phyloP scores from a whole-genome alignment of 495 filamentous ascomycete species.

The Aspergillus kassunensis region DNA sequence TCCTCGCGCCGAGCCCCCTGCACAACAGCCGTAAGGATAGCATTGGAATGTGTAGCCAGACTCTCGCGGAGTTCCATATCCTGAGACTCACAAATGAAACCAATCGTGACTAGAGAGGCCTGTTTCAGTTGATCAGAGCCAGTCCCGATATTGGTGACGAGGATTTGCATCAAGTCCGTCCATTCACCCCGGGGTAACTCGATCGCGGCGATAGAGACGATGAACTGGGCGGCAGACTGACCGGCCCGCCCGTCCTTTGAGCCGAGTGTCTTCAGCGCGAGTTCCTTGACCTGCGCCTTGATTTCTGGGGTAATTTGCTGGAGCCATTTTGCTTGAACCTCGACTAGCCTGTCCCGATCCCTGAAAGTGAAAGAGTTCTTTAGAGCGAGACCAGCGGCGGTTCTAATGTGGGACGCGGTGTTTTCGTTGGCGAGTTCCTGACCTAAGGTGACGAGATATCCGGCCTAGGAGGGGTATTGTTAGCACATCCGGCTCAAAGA shows the following conservation, averaged over 20 bases:
- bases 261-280: constrained; percentile 77
- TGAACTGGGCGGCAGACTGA: constrained; percentile 86
- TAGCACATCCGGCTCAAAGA: constrained; percentile 15
- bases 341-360: constrained; percentile 78
- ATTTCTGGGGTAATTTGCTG: constrained; percentile 69
- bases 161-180: constrained; percentile 84
- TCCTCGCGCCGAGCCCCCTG: constrained; percentile 97
- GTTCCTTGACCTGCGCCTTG: constrained; percentile 81
- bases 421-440: constrained; percentile 90
- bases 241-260: constrained; percentile 76
- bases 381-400: constrained; percentile 88
- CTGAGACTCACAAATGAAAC: constrained; percentile 95
- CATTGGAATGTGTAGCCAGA: constrained; percentile 84
- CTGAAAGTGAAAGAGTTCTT: constrained; percentile 96
- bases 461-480: constrained; percentile 52
- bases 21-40: constrained; percentile 94
- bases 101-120: constrained; percentile 87
- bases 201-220: constrained; percentile 90
- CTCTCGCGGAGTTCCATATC: constrained; percentile 80
- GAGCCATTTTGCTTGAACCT: constrained; percentile 88
- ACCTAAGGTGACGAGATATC: constrained; percentile 85
- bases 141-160: constrained; percentile 88
- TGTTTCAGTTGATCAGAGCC: constrained; percentile 87
- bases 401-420: constrained; percentile 75
- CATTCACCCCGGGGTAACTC: constrained; percentile 91